Percentiles rank a stretch among this genome's conserved stretches.
Conservation (phyloP, 2,329 filamentous ascomycete genomes). For the Colletotrichum chlorophyti region DNA sequence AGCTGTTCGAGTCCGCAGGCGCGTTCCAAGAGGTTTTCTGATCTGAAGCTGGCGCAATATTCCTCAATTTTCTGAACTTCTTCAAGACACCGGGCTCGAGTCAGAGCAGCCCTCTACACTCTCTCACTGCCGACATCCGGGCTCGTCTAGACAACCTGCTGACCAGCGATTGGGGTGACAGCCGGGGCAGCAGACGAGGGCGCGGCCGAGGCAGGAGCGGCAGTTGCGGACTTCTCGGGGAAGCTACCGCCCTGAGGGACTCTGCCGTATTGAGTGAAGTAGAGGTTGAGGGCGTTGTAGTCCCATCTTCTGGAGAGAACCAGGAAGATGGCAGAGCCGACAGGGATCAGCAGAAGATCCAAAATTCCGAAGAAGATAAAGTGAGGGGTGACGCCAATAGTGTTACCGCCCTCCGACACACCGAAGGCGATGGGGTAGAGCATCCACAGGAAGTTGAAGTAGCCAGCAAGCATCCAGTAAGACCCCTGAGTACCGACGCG, state of each 20-base stretch:
- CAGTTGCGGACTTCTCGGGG: slow-evolving; percentile 50
- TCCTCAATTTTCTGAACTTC: too few relatives aligned
- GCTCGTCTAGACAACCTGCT: too few relatives aligned
- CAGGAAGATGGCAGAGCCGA: slow-evolving; percentile 49
- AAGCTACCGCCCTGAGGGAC: slow-evolving; percentile 50
- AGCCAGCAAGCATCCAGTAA: slow-evolving; percentile 53
- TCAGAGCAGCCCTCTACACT: too few relatives aligned
- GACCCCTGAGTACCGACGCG: slow-evolving; percentile 51
- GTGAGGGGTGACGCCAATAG: slow-evolving; percentile 50
- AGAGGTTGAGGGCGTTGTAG: slow-evolving; percentile 55
- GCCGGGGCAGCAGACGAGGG: slow-evolving; percentile 33
- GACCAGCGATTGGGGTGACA: slow-evolving; percentile 16
- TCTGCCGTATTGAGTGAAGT: slow-evolving; percentile 62
- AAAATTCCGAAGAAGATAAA: slow-evolving; percentile 62
- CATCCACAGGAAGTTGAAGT: slow-evolving; percentile 59
- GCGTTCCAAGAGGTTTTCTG: too few relatives aligned
- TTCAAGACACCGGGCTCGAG: too few relatives aligned
- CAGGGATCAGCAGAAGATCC: slow-evolving; percentile 55
- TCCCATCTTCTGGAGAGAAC: slow-evolving; percentile 57
- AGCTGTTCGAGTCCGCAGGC: too few relatives aligned
- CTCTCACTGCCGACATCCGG: too few relatives aligned
- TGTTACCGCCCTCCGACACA: slow-evolving; percentile 58
- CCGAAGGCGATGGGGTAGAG: slow-evolving; percentile 62
- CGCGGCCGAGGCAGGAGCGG: slow-evolving; percentile 34
- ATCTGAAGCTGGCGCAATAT: too few relatives aligned